These are phyloP conservation scores for Platanthera guangdongensis DNA, from an alignment of 106 monocot species.

Conservation along the genomic window DNA sequence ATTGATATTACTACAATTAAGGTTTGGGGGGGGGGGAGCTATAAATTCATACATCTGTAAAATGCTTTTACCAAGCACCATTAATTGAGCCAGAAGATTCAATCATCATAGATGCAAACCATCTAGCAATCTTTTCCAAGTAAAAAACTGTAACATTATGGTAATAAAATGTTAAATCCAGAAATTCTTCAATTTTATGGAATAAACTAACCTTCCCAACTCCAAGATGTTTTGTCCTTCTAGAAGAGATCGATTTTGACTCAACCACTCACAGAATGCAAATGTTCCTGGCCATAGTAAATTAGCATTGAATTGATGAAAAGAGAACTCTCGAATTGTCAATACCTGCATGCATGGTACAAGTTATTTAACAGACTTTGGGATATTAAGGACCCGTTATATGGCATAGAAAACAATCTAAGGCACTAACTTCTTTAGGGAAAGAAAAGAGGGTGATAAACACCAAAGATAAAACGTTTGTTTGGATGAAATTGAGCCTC, in stretches of 20 bases:
- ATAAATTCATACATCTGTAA: background rate
- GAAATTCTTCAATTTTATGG: background rate
- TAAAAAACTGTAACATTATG: background rate
- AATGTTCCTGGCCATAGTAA: constrained; percentile 98
- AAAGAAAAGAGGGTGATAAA: no score
- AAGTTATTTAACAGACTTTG: background rate
- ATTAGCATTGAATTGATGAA: constrained; percentile 88
- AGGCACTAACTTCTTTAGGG: background rate
- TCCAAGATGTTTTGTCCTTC: constrained; percentile 63
- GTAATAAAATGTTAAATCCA: background rate
- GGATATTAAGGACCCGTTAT: background rate
- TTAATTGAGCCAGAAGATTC: background rate
- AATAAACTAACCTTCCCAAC: constrained; percentile 61
- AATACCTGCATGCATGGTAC: constrained; percentile 46
- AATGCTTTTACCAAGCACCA: background rate
- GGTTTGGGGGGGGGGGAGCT: no score
- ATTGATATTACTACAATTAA: background rate
- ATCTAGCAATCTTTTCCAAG: background rate
- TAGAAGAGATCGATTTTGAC: constrained; percentile 39
- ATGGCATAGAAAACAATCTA: background rate
- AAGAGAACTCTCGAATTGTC: constrained; percentile 67
- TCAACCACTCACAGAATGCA: constrained; percentile 67
- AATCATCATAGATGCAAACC: background rate
- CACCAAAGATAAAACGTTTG: no score
- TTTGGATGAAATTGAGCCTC: no score